These are phyloP conservation scores for Leucocoprinus leucothites DNA, from an alignment of 768 basidiomycete genomes.

Conservation along the genomic window DNA sequence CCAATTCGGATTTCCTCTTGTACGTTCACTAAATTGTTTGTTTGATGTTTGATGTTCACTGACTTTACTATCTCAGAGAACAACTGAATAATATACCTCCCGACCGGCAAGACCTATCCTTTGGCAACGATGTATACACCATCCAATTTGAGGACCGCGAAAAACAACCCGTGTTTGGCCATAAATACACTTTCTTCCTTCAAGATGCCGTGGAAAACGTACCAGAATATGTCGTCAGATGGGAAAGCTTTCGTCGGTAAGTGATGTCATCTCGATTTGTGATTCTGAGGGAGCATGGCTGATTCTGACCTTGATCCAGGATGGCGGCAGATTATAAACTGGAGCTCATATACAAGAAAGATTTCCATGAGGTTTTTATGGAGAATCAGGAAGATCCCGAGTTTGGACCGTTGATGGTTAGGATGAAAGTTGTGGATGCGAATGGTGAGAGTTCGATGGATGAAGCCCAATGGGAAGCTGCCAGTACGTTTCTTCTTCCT, in stretches of 20 bases:
- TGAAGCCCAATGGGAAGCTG: slow-evolving; percentile 96
- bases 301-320: slow-evolving; percentile 1
- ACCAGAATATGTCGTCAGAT: slow-evolving; percentile 95
- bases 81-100: slow-evolving; percentile 69
- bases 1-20: slow-evolving; percentile 84
- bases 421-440: slow-evolving; percentile 89
- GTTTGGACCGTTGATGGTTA: slow-evolving; percentile 76
- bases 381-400: slow-evolving; percentile 80
- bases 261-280: slow-evolving; percentile 33
- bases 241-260: slow-evolving; percentile 89
- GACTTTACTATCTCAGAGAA: slow-evolving; percentile 40
- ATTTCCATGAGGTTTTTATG: slow-evolving; percentile 86
- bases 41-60: slow-evolving; percentile 6
- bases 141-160: slow-evolving; percentile 80
- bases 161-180: slow-evolving; percentile 70
- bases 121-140: slow-evolving; percentile 89
- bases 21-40: slow-evolving; percentile 37
- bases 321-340: slow-evolving; percentile 10
- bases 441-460: slow-evolving; percentile 91
- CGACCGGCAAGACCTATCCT: slow-evolving; percentile 67
- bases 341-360: slow-evolving; percentile 59
- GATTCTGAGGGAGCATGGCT: background rate
- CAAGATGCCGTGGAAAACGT: slow-evolving; percentile 96
- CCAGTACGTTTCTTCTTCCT: slow-evolving; percentile 63
- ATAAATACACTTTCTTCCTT: slow-evolving; percentile 92